Evolutionary conservation across 2,329 filamentous ascomycete species (phyloP).

Genomic region (Trichophyton simii): DNA sequence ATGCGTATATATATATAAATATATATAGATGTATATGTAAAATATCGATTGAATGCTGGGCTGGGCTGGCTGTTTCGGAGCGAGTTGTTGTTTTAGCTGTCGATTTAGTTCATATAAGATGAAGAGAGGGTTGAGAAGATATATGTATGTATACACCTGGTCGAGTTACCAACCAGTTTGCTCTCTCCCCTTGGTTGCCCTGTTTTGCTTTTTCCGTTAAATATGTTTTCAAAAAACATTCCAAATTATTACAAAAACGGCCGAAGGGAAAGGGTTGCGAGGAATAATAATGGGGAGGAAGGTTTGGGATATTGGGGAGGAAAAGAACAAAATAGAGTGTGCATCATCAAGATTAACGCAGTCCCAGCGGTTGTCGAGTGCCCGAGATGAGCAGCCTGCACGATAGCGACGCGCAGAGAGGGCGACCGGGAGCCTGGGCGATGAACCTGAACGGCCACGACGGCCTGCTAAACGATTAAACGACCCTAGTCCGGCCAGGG

Average conservation of each 20-base stretch:
- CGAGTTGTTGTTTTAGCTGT: neutral
- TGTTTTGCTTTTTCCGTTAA: neutral
- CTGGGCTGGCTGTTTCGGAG: neutral
- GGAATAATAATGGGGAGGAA: neutral
- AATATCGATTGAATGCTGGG: neutral
- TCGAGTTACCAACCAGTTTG: neutral
- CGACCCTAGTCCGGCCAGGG: neutral
- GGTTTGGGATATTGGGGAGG: neutral
- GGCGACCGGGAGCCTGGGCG: neutral
- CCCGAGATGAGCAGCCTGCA: neutral
- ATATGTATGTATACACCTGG: neutral
- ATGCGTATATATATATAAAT: neutral
- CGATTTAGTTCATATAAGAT: neutral
- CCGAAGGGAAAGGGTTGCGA: neutral
- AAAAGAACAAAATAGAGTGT: neutral
- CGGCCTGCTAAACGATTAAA: neutral
- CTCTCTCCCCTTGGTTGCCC: neutral
- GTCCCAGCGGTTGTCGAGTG: neutral
- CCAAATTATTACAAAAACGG: conserved; percentile 2
- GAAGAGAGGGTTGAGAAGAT: neutral
- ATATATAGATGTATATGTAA: too few species aligned
- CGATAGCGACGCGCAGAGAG: neutral
- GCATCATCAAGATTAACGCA: neutral
- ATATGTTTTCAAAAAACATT: neutral
- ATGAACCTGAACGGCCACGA: neutral